These are phyloP conservation scores for Trichoderma cornu-damae DNA, from an alignment of 2,329 filamentous ascomycete genomes.

Conservation along the genomic window DNA sequence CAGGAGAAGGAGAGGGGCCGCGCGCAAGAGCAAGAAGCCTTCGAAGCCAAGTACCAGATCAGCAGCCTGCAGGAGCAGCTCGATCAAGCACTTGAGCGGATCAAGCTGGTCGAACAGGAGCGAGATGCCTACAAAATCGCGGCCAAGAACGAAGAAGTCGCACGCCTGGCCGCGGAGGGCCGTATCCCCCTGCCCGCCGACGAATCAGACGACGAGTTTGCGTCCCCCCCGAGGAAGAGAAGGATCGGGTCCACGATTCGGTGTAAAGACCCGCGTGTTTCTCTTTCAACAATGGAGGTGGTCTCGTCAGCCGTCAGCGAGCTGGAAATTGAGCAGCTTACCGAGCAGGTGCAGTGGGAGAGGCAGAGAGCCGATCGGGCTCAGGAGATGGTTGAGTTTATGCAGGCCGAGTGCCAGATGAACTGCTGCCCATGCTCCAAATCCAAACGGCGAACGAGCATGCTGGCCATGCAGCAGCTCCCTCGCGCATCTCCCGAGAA, in stretches of 20 bases:
- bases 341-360: slow-evolving; percentile 51
- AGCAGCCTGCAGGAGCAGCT: slow-evolving; percentile 63
- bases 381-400: slow-evolving; percentile 67
- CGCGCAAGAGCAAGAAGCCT: slow-evolving; percentile 63
- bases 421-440: slow-evolving; percentile 59
- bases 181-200: slow-evolving; percentile 59
- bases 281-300: slow-evolving; percentile 47
- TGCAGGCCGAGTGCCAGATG: slow-evolving; percentile 69
- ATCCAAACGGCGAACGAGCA: slow-evolving; percentile 22
- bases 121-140: slow-evolving; percentile 68
- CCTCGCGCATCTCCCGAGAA: slow-evolving; percentile 1
- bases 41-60: slow-evolving; percentile 60
- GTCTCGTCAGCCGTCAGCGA: slow-evolving; percentile 52
- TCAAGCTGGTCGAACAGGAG: slow-evolving; percentile 66
- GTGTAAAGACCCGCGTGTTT: slow-evolving; percentile 38
- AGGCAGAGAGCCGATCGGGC: slow-evolving; percentile 62
- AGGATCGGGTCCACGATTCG: slow-evolving; percentile 23
- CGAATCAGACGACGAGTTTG: slow-evolving; percentile 57
- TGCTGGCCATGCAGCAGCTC: slow-evolving; percentile 21
- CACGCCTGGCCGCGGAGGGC: slow-evolving; percentile 66
- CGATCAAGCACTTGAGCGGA: slow-evolving; percentile 55
- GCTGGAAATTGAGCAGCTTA: slow-evolving; percentile 54
- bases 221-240: slow-evolving; percentile 51
- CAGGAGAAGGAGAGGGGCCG: slow-evolving; percentile 58
- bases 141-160: slow-evolving; percentile 67